Evolutionary conservation across 306 rosid species (phyloP), one percentile per base, ranked within the genome.

Genomic region (Trifolium dubium): DNA sequence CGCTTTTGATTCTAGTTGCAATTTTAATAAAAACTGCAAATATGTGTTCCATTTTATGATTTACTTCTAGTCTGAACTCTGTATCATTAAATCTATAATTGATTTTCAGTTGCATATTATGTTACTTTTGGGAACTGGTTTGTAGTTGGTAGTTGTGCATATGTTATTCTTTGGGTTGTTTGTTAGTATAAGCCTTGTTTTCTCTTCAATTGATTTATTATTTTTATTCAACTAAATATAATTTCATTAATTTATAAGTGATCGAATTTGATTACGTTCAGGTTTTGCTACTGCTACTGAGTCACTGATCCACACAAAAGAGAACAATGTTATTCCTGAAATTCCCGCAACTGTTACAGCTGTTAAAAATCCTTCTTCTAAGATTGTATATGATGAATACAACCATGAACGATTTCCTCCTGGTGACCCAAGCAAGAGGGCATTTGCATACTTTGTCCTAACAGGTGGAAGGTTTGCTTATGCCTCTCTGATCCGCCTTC

Each of bases 341-440:
- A 64, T 81, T 74, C 88, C 92, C 2, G 77, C 96, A 41, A 92
- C 92, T 61, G 86, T 89, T 41, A 81, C 90, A 13, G 91, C 90
- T 46, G 78, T 89, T 55, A 87, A 84, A 77, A 89, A 88, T 67
- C 97, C 97, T 47, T 78, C 89, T 67, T 86, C 90, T 8, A 89
- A 89, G 86, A 89, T 89, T 78, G 83, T 89, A 28, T 92, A 92
- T 17, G 96, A 92, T 46, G 88, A 83, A 1, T 50, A 85, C 88
- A 89, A 92, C 71, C 96, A 92, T 29, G 96, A 92, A 64, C 81
- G 96, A 30, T 83, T 78, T 67, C 96, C 97, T 80, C 90, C 91
- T 6, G 96, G 96, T 17, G 97, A 92, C 76, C 97, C 97, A 46
- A 92, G 92, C 90, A 92, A 92, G 81, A 90, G 91, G 64, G 96